A percentile compares a stretch with the other conserved stretches of the same genome.
Evolutionary conservation across 306 rosid genomes (phyloP).

Genomic region (Macrotyloma uniflorum): DNA sequence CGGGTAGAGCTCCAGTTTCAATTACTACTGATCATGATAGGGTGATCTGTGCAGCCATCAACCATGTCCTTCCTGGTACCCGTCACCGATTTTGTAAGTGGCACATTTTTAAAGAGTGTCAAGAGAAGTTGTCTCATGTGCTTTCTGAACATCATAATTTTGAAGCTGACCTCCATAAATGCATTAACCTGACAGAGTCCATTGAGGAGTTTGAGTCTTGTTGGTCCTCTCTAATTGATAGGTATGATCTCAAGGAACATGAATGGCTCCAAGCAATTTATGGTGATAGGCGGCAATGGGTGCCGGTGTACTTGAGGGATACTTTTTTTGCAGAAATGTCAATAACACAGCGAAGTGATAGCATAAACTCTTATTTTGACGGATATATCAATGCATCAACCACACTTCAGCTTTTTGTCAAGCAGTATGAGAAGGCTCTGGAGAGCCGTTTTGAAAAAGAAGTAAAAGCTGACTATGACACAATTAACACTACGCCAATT

Average conservation of each 20-base stretch:
- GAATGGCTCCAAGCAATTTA: conserved; percentile 44
- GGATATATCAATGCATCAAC: conserved; percentile 50
- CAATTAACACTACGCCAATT: conserved; percentile 40
- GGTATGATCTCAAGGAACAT: conserved; percentile 36
- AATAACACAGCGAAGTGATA: conserved; percentile 47
- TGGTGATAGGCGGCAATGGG: conserved; percentile 45
- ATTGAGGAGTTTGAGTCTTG: conserved; percentile 42
- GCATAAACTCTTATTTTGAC: conserved; percentile 47
- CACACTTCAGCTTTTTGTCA: conserved; percentile 43
- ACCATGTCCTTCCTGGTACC: conserved; percentile 39
- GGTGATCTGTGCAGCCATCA: conserved; percentile 44
- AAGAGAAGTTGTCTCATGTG: conserved; percentile 44
- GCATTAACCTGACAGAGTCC: conserved; percentile 43
- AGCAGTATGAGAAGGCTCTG: conserved; percentile 45
- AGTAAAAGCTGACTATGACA: conserved; percentile 47
- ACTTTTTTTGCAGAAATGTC: conserved; percentile 47
- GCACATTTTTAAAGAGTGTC: conserved; percentile 48
- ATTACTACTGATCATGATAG: conserved; percentile 49
- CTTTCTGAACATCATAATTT: conserved; percentile 37
- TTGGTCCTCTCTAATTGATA: conserved; percentile 42
- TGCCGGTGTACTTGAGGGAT: conserved; percentile 47
- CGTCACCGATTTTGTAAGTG: conserved; percentile 49
- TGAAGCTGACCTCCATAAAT: conserved; percentile 45
- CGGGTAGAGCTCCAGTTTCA: conserved; percentile 35
- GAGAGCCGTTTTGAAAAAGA: conserved; percentile 47